Evolutionary conservation across 352 stramenopile genomes (phyloP), one percentile per base, ranked within the genome.

Genomic region (Hyphochytrium catenoides): DNA sequence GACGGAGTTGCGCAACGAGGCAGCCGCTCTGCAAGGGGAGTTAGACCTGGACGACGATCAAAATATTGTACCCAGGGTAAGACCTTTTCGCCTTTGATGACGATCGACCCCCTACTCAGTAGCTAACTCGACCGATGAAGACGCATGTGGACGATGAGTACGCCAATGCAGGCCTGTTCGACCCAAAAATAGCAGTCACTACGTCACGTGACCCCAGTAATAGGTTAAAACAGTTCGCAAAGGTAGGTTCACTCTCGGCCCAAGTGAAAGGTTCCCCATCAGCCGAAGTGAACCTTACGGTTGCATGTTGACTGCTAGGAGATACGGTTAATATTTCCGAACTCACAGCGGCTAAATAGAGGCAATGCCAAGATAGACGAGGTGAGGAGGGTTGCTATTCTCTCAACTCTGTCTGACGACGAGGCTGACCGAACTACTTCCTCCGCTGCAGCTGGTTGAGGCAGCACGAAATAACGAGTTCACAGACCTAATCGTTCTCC

Each of bases 141-240:
- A 88, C 64, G 44, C 70, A 93, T 50, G 84, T 98, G 19, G 92
- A 99, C 53, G 91, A 99, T 60, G 92, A 99, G 60, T 99, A 99
- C 58, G 91, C 87, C 48, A 91, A 93, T 52, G 85, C 86, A 4
- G 92, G 87, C 31, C 78, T 93, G 50, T 76, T 83, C 34, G 90
- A 98, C 56, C 91, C 91, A 22, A 91, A 94, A 42, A 72, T 98
- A 26, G 95, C 90, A 43, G 81, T 99, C 21, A 98, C 89, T 5
- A 99, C 93, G 26, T 95, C 77, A 31, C 83, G 86, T 24, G 77
- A 95, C 52, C 91, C 93, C 19, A 93, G 68, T 36, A 90, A 74
- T 31, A 79, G 93, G 9, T 67, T 99, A 19, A 98, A 97, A 54
- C 88, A 97, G 62, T 99, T 99, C 57, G 74, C 87, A n/a, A 96